Evolutionary conservation across 805 yeast genomes (phyloP), one percentile per base, ranked within the genome.

Genomic region (Cyberlindnera euphorbiiphila): DNA sequence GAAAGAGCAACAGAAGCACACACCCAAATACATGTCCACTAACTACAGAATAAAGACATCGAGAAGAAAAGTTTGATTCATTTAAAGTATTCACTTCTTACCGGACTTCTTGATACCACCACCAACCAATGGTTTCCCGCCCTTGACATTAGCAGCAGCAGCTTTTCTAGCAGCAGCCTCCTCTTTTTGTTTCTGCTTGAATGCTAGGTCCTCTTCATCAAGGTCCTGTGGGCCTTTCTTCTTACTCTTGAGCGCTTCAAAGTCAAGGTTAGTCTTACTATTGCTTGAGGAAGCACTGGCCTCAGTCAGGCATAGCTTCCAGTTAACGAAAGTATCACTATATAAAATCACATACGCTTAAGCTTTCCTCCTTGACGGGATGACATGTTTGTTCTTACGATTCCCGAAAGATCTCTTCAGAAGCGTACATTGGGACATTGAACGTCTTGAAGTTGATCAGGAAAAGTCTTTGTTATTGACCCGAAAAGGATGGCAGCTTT

Each of bases 351-450:
- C 78, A 43, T 57, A 68, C 88, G 97, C 78, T 89, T 89, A 43
- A 89, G 79, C 64, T 89, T 89, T 58, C 97, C 97, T 60, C 97
- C 97, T 72, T 89, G 96, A 71, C 96, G 88, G 56, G 95, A 88
- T 34, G 96, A 87, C 96, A 88, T 87, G 30, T 30, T 25, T 19
- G 12, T 7, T 13, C 5, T 14, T 21, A 4, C 17, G n/a, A 9
- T 18, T 21, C 18, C 24, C 11, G 24, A 21, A 21, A 21, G 24
- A 9, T 21, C 10, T 21, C 11, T 21, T 21, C 24, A n/a, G n/a
- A n/a, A n/a, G n/a, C n/a, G n/a, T n/a, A n/a, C n/a, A n/a, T n/a
- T n/a, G n/a, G n/a, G n/a, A n/a, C n/a, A n/a, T n/a, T n/a, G n/a
- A n/a, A n/a, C n/a, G n/a, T n/a, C n/a, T n/a, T n/a, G n/a, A n/a